A percentile compares a stretch with the other conserved stretches of the same genome.
These are phyloP conservation scores for Moricandia moricandioides DNA, from an alignment of 345 rosid genomes.

Conservation along the genomic window DNA sequence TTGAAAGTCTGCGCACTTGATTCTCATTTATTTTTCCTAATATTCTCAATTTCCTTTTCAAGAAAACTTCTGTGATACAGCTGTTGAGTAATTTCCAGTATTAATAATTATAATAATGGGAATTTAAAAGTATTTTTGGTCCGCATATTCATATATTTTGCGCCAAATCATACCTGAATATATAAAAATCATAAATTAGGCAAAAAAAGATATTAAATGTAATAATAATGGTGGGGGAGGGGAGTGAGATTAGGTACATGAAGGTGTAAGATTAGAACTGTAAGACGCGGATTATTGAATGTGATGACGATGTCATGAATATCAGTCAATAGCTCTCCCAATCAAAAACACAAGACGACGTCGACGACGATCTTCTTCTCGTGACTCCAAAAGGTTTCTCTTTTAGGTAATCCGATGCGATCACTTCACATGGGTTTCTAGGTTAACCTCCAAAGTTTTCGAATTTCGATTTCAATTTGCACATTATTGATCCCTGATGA, in stretches of 20 bases:
- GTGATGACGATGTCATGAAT: too few relatives aligned
- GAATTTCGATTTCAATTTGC: slow-evolving; percentile 10
- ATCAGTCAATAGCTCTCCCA: too few relatives aligned
- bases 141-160: background rate
- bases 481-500: background rate
- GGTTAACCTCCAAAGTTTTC: background rate
- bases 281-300: too few relatives aligned
- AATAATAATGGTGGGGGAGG: too few relatives aligned
- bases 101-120: background rate
- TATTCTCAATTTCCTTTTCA: background rate
- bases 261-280: too few relatives aligned
- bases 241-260: too few relatives aligned
- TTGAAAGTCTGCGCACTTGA: background rate
- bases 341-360: too few relatives aligned
- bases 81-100: background rate
- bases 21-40: background rate
- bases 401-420: slow-evolving; percentile 21
- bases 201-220: too few relatives aligned
- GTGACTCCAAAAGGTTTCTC: slow-evolving; percentile 1
- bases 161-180: background rate
- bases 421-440: background rate
- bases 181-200: too few relatives aligned
- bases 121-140: background rate
- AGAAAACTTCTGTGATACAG: background rate
- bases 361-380: slow-evolving; percentile 24